Base-by-base conservation (phyloP, 2,329 filamentous ascomycete species). In the Colletotrichum siamense region DNA sequence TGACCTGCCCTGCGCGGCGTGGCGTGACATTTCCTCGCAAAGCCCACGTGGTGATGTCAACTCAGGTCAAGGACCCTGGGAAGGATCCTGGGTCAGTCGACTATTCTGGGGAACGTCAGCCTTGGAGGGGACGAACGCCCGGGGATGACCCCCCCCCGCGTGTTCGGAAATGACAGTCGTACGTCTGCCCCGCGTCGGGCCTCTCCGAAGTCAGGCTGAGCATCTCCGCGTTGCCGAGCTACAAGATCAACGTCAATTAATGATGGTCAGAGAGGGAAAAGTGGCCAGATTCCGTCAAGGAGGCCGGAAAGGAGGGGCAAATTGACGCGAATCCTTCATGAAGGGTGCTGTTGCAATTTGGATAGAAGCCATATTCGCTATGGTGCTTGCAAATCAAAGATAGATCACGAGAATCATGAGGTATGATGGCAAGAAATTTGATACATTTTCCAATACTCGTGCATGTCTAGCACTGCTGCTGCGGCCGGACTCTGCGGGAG, bases 1-100 rank as follows among this genome's bases (percentile, higher is more conserved):
- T 28, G 22, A 64, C 32, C 8, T 8, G 28, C 32, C 62, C 34
- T 22, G 34, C 62, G 18, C 30, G 26, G n/a, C 71, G 77, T 2
- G 82, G 83, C n/a, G 70, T 76, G 5, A 64, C 65, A 36, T 57
- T 55, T 8, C 2, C 30, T 44, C 67, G 18, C 70, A 10, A 79
- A 78, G 15, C 79, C 85, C 78, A 70, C 68, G 57, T 63, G 26
- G 36, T 59, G 30, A 63, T n/a, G 18, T 28, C 36, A 12, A 36
- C 36, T 24, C 57, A 49, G 34, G 34, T 66, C 34, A 63, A 61
- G 32, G 49, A 59, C 24, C 49, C 49, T 18, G 49, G 30, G 49
- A 62, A 59, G 30, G 52, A 61, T 39, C 52, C 52, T n/a, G 52
- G 32, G 52, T 59, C 52, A 44, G 18, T 34, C 24, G 22, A 59